A percentile compares a stretch with the other conserved stretches of the same genome.
Evolutionary conservation across 208 protist species (phyloP).

Genomic region (Acanthamoeba royreba): DNA sequence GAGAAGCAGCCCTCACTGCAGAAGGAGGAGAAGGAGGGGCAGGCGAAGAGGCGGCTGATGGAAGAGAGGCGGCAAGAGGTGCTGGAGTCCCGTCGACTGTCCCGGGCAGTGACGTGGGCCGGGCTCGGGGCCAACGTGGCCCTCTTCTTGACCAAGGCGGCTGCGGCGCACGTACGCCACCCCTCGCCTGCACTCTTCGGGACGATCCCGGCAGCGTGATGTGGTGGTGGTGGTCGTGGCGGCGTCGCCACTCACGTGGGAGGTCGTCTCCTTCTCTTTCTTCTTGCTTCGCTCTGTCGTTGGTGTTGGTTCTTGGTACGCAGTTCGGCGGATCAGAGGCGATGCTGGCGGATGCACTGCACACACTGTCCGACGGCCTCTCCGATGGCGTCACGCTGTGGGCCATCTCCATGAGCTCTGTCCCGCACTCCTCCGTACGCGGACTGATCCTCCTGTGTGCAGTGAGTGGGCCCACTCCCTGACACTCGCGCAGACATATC

Average conservation of each 20-base stretch:
- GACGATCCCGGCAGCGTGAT: no score
- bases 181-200: neutral
- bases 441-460: neutral
- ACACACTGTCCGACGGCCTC: neutral
- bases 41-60: neutral
- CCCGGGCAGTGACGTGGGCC: neutral
- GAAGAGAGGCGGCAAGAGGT: neutral
- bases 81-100: neutral
- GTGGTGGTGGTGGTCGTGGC: no score
- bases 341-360: neutral
- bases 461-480: neutral
- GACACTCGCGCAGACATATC: neutral
- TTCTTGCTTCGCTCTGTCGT: neutral
- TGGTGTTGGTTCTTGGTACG: neutral
- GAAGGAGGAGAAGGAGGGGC: neutral
- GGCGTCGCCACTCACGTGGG: neutral
- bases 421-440: neutral
- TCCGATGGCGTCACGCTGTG: conserved; percentile 26
- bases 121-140: neutral
- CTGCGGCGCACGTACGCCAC: neutral
- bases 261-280: neutral
- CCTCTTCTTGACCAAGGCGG: neutral
- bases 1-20: neutral
- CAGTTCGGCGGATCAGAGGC: neutral
- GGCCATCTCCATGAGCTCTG: neutral